Percentiles rank a stretch among this genome's conserved stretches.
phyloP scores from a whole-genome alignment of 768 basidiomycete genomes.

The Serendipita indica region DNA sequence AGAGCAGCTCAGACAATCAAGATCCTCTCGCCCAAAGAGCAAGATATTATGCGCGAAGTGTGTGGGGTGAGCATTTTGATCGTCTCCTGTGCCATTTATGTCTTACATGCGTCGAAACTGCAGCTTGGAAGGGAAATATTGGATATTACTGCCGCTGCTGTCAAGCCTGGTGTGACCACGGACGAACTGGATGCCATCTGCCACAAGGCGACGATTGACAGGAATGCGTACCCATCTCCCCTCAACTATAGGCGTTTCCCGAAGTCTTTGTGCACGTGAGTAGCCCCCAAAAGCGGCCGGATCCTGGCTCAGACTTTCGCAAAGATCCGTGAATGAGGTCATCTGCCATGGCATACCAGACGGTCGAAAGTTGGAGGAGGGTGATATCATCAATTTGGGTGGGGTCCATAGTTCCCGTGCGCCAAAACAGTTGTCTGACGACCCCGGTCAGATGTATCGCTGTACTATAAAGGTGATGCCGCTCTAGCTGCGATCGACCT shows the following conservation, averaged over 20 bases:
- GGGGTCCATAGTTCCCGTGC: slow-evolving; percentile 11
- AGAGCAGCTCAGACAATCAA: slow-evolving; percentile 45
- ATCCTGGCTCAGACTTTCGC: background rate
- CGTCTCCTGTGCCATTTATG: background rate
- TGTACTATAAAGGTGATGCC: slow-evolving; percentile 57
- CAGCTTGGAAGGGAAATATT: slow-evolving; percentile 87
- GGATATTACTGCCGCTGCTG: slow-evolving; percentile 72
- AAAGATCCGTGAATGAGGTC: slow-evolving; percentile 80
- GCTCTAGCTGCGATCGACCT: background rate
- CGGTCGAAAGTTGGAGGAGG: slow-evolving; percentile 65
- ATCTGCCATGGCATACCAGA: slow-evolving; percentile 98
- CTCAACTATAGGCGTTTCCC: slow-evolving; percentile 84
- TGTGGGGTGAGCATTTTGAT: slow-evolving; percentile 50
- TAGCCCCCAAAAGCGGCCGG: slow-evolving; percentile 16
- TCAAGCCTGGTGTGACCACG: slow-evolving; percentile 87
- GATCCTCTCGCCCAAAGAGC: slow-evolving; percentile 56
- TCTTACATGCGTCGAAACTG: slow-evolving; percentile 12
- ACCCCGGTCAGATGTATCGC: slow-evolving; percentile 46
- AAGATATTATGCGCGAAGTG: slow-evolving; percentile 75
- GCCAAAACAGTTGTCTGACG: background rate
- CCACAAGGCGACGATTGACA: slow-evolving; percentile 79
- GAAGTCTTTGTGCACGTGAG: slow-evolving; percentile 93
- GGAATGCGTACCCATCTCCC: slow-evolving; percentile 87
- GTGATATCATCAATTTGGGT: slow-evolving; percentile 96
- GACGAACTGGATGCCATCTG: slow-evolving; percentile 90